A percentile compares a stretch with the other conserved stretches of the same genome.
Conservation (phyloP, 2,329 filamentous ascomycete species). For the Claviceps sp. region DNA sequence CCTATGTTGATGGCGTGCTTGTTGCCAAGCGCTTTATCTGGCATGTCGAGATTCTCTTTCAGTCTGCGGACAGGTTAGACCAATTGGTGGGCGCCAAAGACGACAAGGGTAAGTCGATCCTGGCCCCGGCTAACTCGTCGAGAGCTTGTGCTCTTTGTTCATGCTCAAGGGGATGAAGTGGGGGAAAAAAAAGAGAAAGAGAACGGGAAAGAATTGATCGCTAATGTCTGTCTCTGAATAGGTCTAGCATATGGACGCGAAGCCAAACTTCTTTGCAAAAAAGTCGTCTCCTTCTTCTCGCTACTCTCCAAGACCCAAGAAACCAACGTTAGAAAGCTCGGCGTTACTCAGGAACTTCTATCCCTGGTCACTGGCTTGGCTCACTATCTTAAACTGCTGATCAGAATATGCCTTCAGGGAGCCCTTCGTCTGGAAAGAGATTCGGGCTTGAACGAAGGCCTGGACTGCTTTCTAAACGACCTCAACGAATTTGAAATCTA, state of each 20-base stretch:
- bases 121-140: background rate
- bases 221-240: slow-evolving; percentile 16
- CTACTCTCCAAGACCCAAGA: slow-evolving; percentile 91
- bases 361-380: slow-evolving; percentile 91
- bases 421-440: slow-evolving; percentile 85
- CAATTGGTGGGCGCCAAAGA: slow-evolving; percentile 52
- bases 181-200: background rate
- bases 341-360: slow-evolving; percentile 95
- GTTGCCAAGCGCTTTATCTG: slow-evolving; percentile 93
- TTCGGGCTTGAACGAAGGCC: slow-evolving; percentile 55
- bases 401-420: slow-evolving; percentile 90
- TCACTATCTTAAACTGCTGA: slow-evolving; percentile 94
- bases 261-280: slow-evolving; percentile 98
- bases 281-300: slow-evolving; percentile 96
- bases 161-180: background rate
- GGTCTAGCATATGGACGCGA: slow-evolving; percentile 86
- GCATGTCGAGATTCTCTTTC: slow-evolving; percentile 88
- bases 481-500: slow-evolving; percentile 70
- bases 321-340: slow-evolving; percentile 74
- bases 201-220: background rate
- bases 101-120: slow-evolving; percentile 52
- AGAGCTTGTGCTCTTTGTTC: too few species aligned
- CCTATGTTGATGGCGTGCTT: slow-evolving; percentile 87
- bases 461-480: slow-evolving; percentile 73
- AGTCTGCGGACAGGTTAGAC: slow-evolving; percentile 76